Percentiles rank a stretch among this genome's conserved stretches.
Evolutionary conservation across 2,329 filamentous ascomycete genomes (phyloP).

Genomic region (Aspergillus versicolor): DNA sequence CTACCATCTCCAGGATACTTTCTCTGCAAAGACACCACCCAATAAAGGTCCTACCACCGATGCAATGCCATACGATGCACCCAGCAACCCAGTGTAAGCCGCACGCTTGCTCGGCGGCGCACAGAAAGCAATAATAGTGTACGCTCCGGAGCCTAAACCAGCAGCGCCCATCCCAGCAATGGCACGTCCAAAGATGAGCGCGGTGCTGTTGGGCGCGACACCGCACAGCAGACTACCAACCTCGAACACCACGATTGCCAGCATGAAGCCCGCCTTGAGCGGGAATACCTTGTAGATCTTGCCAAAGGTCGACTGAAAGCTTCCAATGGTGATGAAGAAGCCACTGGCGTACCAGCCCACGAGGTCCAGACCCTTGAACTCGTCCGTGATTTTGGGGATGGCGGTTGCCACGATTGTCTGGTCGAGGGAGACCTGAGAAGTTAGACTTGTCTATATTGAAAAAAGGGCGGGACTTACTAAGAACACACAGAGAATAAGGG

Average conservation of each 20-base stretch:
- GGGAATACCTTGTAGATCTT: not conserved
- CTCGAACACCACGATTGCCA: not conserved
- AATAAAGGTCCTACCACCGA: constrained; percentile 1
- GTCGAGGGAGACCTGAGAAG: not conserved
- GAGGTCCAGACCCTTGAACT: constrained; percentile 42
- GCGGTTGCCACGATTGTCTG: constrained; percentile 27
- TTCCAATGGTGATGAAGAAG: constrained; percentile 45
- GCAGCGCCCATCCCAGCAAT: not conserved
- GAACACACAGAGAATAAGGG: no score
- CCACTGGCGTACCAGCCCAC: constrained; percentile 42
- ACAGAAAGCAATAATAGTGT: not conserved
- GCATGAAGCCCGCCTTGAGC: not conserved
- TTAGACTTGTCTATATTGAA: no score
- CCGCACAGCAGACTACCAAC: not conserved
- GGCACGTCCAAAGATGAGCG: not conserved
- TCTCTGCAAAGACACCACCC: constrained; percentile 19
- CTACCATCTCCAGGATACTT: constrained; percentile 32
- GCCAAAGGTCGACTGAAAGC: constrained; percentile 44
- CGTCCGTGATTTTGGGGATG: constrained; percentile 39
- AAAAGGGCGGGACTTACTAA: no score
- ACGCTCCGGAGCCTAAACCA: not conserved
- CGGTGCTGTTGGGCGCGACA: not conserved
- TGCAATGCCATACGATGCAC: not conserved
- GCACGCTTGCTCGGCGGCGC: not conserved
- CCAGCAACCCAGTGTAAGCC: not conserved